Conservation (phyloP, 2,329 filamentous ascomycete species). For the Diaporthe citri region DNA sequence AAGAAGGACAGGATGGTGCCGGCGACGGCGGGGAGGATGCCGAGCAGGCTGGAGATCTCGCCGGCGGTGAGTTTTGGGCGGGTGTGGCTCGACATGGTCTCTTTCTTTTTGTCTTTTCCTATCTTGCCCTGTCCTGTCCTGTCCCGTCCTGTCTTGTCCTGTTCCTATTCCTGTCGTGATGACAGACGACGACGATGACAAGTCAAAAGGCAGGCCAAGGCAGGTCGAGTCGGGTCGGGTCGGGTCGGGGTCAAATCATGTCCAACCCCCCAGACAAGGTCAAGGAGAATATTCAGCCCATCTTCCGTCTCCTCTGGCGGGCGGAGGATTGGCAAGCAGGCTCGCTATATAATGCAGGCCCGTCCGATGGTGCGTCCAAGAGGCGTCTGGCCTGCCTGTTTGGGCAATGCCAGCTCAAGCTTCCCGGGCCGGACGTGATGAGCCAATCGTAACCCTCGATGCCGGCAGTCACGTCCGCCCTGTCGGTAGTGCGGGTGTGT, state of each 20-base stretch:
- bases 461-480: conserved; percentile 23
- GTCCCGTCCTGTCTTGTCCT: neutral
- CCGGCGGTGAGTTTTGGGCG: conserved; percentile 30
- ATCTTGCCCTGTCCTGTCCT: neutral
- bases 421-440: conserved; percentile 14
- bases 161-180: neutral
- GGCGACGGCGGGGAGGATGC: conserved; percentile 28
- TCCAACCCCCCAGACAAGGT: neutral
- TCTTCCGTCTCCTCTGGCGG: neutral
- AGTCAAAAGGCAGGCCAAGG: neutral
- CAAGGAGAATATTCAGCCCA: conserved; percentile 31
- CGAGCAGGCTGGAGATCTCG: conserved; percentile 32
- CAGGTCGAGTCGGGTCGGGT: neutral
- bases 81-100: conserved; percentile 37
- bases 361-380: neutral
- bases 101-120: neutral
- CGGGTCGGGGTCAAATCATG: neutral
- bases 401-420: conserved; percentile 13
- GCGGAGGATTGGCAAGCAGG: conserved; percentile 15
- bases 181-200: neutral
- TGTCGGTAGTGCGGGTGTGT: conserved; percentile 16
- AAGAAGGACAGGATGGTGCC: conserved; percentile 33
- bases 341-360: conserved; percentile 17
- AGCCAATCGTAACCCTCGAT: conserved; percentile 34
- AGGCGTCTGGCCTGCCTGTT: conserved; percentile 11